Base-by-base conservation (phyloP, 805 yeast species). In the Teunomyces stri region DNA sequence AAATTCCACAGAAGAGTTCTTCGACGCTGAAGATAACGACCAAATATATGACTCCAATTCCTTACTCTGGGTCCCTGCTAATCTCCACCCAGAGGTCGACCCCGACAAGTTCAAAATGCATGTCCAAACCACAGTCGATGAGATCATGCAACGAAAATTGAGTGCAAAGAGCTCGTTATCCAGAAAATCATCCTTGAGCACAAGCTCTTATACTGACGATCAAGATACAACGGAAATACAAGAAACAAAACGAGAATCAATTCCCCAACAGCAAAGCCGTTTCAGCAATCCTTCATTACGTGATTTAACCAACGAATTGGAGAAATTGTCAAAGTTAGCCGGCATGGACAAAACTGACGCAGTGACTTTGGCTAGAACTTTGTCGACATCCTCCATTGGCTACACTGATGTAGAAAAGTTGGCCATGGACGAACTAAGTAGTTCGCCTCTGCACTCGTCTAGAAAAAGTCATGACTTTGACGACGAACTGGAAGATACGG, bases 11-110 rank as follows among this genome's bases (percentile, higher is more conserved):
- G 58, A 50, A 27, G 53, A 51, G 39, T 45, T 53, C 45, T 46
- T 46, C 27, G 63, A 59, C 42, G 57, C 61, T 6, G 59, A 57
- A 22, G 58, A 53, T 20, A 44, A 36, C 11, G 67, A 60, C 20
- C 58, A 48, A 42, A 21, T 54, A 48, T 44, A 49, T 13, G 57
- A 54, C 29, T 49, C 54, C 30, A 67, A 78, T 13, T 70, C 79
- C 48, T 67, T 87, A 28, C 70, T 92, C 45, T 92, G 99, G 99
- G 97, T 94, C 1, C 98, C 98, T 0, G 99, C 98, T 1, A 82
- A 81, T 52, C 75, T 89, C 33, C 99, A 94, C 63, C 98, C 98
- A 1, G 92, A 87, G 57, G 79, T 92, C n/a, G 91, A 95, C 21
- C 98, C 98, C 2, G 95, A 88, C 58, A 89, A 87, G 57, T 86